phyloP scores from a whole-genome alignment of 2,329 filamentous ascomycete species.

The Aspergillus proliferans region DNA sequence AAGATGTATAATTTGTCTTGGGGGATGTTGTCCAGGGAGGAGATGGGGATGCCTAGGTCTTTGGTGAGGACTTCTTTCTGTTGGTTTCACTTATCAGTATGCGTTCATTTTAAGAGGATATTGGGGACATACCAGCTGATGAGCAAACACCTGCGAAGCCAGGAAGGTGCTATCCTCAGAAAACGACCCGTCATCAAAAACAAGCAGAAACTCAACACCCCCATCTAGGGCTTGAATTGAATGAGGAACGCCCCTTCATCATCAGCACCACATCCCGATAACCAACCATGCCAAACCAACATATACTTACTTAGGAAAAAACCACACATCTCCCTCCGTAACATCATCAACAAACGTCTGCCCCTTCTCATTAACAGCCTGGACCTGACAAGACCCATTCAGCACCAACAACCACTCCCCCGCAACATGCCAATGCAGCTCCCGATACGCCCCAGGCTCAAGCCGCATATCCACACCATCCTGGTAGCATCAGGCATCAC shows the following conservation, averaged over 20 bases:
- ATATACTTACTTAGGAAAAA: conserved; percentile 56
- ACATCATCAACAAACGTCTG: conserved; percentile 72
- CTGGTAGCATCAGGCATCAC: conserved; percentile 46
- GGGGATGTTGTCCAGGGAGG: conserved; percentile 57
- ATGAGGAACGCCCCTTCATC: conserved; percentile 58
- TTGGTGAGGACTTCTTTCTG: conserved; percentile 49
- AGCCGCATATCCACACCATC: conserved; percentile 57
- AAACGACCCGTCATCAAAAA: conserved; percentile 57
- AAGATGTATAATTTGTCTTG: conserved; percentile 69
- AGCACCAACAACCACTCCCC: conserved; percentile 35
- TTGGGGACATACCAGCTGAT: conserved; percentile 24
- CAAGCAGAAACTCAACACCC: conserved; percentile 58
- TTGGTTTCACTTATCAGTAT: background rate
- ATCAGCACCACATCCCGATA: background rate
- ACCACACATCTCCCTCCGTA: conserved; percentile 72
- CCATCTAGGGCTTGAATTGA: conserved; percentile 68
- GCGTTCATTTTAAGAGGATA: background rate
- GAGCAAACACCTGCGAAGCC: conserved; percentile 56
- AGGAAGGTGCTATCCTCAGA: conserved; percentile 70
- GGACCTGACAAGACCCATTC: conserved; percentile 34
- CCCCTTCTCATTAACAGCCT: conserved; percentile 50
- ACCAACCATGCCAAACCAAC: too few relatives aligned
- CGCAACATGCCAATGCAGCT: conserved; percentile 52
- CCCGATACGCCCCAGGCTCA: conserved; percentile 53
- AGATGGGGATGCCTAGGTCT: conserved; percentile 46